These are phyloP conservation scores for Anastatica hierochuntica DNA, from an alignment of 345 rosid species.

Conservation along the genomic window DNA sequence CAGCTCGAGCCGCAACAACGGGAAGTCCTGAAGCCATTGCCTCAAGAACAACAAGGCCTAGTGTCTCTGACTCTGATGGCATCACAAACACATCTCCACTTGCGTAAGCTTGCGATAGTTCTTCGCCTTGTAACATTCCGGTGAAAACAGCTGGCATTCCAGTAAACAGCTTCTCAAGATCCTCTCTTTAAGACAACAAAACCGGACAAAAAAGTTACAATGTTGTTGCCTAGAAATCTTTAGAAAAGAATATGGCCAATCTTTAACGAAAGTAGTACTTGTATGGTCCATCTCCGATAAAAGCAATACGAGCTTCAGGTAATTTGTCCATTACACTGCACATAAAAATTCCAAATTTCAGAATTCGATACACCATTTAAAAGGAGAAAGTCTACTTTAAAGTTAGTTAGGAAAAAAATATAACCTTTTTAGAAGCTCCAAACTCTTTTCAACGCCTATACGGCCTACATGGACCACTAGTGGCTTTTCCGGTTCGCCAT, in stretches of 20 bases:
- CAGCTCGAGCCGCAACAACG: conserved; percentile 87
- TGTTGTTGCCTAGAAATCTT: background rate
- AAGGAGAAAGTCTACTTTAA: background rate
- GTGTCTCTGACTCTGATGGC: conserved; percentile 98
- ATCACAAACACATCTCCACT: conserved; percentile 92
- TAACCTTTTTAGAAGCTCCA: conserved; percentile 90
- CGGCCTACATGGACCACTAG: conserved; percentile 90
- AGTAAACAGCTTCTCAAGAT: conserved; percentile 67
- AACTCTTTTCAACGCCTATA: conserved; percentile 91
- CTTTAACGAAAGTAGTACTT: conserved; percentile 34
- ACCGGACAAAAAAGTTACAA: conserved; percentile 10
- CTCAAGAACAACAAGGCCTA: conserved; percentile 89
- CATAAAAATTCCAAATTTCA: background rate
- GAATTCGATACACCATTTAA: conserved; percentile 1
- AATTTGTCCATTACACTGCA: conserved; percentile 89
- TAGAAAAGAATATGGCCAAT: background rate
- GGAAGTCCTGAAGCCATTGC: conserved; percentile 97
- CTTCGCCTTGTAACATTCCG: conserved; percentile 84
- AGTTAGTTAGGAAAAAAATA: background rate
- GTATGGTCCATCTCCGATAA: conserved; percentile 93
- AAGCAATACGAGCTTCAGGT: conserved; percentile 81
- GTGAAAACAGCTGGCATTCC: conserved; percentile 94
- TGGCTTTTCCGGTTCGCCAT: conserved; percentile 88
- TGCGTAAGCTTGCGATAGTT: conserved; percentile 92
- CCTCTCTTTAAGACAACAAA: conserved; percentile 41